Evolutionary conservation across 2,329 filamentous ascomycete species (phyloP), one percentile per base, ranked within the genome.

Genomic region (Mycocentrospora acerina): DNA sequence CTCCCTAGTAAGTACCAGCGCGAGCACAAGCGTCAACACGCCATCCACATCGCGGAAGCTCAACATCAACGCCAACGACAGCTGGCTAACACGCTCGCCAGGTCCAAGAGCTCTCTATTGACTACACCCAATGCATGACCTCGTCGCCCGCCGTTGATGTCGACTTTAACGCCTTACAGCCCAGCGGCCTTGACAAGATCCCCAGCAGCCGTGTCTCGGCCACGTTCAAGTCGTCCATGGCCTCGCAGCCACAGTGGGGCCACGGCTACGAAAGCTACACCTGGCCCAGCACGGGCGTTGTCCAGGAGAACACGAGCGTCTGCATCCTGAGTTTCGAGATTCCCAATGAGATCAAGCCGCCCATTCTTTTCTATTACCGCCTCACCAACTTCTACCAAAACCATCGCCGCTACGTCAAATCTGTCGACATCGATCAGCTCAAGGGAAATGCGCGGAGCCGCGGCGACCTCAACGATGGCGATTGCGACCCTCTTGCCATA

Each of bases 321-420:
- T 98, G 93, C 77, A 78, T 78, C 22, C 69, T 98, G 39, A 76
- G 81, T 46, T 95, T 97, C 70, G 74, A 79, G 24, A 82, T 96
- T 7, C 88, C 89, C 2, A 84, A 91, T 57, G 74, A 82, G 42
- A 84, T 98, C 69, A 76, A 79, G 3, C 81, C 90, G 1, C 90
- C 91, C 0, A 87, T 98, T 9, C 80, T 91, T 45, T 82, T 97
- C 69, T 98, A 96, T 74, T 98, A 98, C 70, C 86, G 86, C 54
- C 82, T 98, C 48, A 91, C 89, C 41, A 95, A 97, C 71, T 98
- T 98, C 73, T 97, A 97, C 74, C 93, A 98, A 70, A 98, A 98
- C 66, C 93, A 98, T 66, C 86, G 93, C 51, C 85, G 91, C 68
- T 98, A 98, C 56, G 93, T 96, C 44, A 87, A 89, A 62, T 95